Conservation (phyloP, 768 basidiomycete genomes). For the Imleria badia region DNA sequence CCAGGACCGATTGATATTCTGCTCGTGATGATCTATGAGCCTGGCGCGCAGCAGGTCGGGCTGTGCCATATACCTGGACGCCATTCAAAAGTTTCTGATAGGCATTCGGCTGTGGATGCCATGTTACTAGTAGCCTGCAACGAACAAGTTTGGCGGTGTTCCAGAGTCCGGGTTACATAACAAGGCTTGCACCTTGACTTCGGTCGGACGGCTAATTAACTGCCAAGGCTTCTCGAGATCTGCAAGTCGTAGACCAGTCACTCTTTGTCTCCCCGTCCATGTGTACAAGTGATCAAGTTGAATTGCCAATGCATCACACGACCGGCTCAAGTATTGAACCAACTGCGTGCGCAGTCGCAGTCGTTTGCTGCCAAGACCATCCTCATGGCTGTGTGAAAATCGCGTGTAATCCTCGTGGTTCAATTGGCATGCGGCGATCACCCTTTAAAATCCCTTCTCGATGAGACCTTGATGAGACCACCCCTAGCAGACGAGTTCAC, state of each 20-base stretch:
- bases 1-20: constrained; percentile 61
- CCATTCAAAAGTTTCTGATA: constrained; percentile 46
- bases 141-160: neutral
- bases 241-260: too few relatives aligned
- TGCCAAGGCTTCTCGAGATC: too few relatives aligned
- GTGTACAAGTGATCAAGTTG: too few relatives aligned
- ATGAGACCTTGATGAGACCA: too few relatives aligned
- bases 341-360: neutral
- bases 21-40: constrained; percentile 12
- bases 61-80: constrained; percentile 44
- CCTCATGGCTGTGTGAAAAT: neutral
- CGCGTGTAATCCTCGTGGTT: neutral
- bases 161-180: too few relatives aligned
- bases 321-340: too few relatives aligned
- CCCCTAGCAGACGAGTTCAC: neutral
- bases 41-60: neutral
- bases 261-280: too few relatives aligned
- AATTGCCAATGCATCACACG: too few relatives aligned
- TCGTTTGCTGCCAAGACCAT: too few relatives aligned
- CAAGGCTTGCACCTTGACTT: too few relatives aligned
- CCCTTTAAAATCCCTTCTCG: neutral
- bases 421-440: neutral
- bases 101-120: constrained; percentile 16
- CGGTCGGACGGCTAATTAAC: too few relatives aligned
- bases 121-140: constrained; percentile 8